Evolutionary conservation across 495 filamentous ascomycete genomes (phyloP).

Genomic region (Penicilliopsis zonata): DNA sequence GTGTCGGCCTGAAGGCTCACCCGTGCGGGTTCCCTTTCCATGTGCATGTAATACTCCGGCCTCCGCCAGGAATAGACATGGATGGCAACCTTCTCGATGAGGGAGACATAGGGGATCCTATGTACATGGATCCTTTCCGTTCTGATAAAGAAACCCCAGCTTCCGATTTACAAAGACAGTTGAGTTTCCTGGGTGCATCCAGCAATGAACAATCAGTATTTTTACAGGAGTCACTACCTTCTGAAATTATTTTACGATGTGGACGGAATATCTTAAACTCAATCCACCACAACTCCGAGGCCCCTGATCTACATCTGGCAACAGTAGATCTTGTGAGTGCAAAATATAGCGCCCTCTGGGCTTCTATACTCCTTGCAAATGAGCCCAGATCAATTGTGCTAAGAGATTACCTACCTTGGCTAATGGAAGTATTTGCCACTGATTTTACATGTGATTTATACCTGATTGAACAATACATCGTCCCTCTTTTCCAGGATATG

Average conservation of each 20-base stretch:
- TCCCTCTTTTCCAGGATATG: conserved; percentile 39
- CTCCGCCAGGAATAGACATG: conserved; percentile 45
- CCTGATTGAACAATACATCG: conserved; percentile 52
- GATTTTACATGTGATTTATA: conserved; percentile 51
- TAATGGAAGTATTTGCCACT: conserved; percentile 52
- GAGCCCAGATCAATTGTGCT: conserved; percentile 38
- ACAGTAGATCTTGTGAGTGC: conserved; percentile 50
- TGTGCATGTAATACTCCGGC: conserved; percentile 60
- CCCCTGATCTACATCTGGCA: conserved; percentile 7
- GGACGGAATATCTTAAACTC: conserved; percentile 70
- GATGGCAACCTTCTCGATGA: conserved; percentile 43
- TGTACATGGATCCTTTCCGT: conserved; percentile 80
- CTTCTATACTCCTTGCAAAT: conserved; percentile 48
- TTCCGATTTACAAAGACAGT: conserved; percentile 42
- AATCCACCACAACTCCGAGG: conserved; percentile 28
- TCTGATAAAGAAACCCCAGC: conserved; percentile 53
- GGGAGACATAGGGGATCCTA: conserved; percentile 34
- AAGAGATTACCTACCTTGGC: conserved; percentile 50
- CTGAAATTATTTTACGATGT: conserved; percentile 61
- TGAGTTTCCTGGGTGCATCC: conserved; percentile 51
- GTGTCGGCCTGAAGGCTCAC: conserved; percentile 55
- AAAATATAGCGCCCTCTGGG: conserved; percentile 71
- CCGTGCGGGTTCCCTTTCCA: conserved; percentile 71
- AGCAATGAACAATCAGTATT: conserved; percentile 38
- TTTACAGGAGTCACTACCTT: conserved; percentile 44